Base-by-base conservation (phyloP, 805 yeast genomes). In the Saturnispora galanensis region DNA sequence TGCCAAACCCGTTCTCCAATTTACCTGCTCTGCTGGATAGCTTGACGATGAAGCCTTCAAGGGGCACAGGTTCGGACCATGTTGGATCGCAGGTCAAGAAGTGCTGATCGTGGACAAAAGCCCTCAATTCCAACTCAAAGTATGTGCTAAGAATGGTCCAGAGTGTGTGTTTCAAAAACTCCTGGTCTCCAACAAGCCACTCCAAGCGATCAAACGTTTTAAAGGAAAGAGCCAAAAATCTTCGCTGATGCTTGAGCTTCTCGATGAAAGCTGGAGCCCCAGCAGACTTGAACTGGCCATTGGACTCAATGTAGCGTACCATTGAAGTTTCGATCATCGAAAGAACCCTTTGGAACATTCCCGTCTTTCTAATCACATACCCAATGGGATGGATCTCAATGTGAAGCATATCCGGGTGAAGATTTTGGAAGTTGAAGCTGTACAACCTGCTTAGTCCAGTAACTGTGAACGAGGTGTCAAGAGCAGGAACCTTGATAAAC, bases 11-110 rank as follows among this genome's bases (percentile, higher is more conserved):
- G 1, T 61, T 46, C 16, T 41, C 47, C 15, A 43, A n/a, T 21
- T 52, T 56, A 0, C 86, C 86, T 5, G 60, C 56, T 46, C 73
- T 67, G 37, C 76, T 69, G 0, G 80, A 70, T 29, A 81, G 57
- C 41, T 80, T 69, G 3, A 75, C 64, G 16, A 89, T 59, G 57
- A 84, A 88, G 0, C 97, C 97, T 63, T 90, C 97, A 9, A 87
- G 60, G 0, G 95, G 80, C 0, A 64, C 42, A 0, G 96, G 96
- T 56, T 83, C 95, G 1, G 50, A 40, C 15, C 68, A 8, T 8
- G 47, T 45, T 2, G 58, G 61, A 13, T 51, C 53, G 30, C 52
- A 32, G 8, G 32, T 26, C 1, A 67, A 55, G 2, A 36, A 33
- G 41, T 65, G 56, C 4, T 74, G 66, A 46, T 69, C 67, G 43